Conservation (phyloP, 2,329 filamentous ascomycete genomes). For the Colletotrichum sp. region DNA sequence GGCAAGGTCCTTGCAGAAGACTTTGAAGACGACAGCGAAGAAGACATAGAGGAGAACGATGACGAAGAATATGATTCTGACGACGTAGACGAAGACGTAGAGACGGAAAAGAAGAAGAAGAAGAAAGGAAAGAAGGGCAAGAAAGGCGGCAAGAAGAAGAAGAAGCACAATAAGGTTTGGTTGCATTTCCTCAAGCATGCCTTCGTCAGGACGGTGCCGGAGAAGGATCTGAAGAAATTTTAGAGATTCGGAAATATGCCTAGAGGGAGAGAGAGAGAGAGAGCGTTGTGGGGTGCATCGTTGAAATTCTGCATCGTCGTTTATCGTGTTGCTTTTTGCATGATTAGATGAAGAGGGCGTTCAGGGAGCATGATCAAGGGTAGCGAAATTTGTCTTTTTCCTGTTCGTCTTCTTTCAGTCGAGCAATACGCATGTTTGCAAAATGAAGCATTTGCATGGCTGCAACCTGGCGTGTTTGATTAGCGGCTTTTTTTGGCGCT, state of each 20-base stretch:
- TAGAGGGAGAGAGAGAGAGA: not conserved
- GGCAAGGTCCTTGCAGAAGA: conserved; percentile 27
- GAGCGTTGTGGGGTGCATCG: not conserved
- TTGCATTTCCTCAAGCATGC: conserved; percentile 78
- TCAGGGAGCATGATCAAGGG: not conserved
- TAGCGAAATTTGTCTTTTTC: not conserved
- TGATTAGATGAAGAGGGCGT: conserved; percentile 4
- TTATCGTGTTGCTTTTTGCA: not conserved
- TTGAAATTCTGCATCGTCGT: not conserved
- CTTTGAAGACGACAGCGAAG: conserved; percentile 29
- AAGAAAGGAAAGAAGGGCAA: conserved; percentile 49
- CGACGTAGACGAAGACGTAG: conserved; percentile 31
- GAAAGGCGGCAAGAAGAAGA: conserved; percentile 57
- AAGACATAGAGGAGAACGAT: conserved; percentile 27
- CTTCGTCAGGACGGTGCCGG: conserved; percentile 76
- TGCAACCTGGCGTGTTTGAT: not conserved
- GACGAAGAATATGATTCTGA: conserved; percentile 26
- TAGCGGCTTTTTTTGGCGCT: not conserved
- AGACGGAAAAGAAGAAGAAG: conserved; percentile 46
- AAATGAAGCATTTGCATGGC: not conserved
- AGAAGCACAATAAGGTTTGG: conserved; percentile 73
- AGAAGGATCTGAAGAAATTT: conserved; percentile 65
- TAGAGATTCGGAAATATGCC: not conserved
- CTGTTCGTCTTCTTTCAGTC: not conserved
- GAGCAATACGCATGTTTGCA: not conserved